These are phyloP conservation scores for Aspergillus phoenicis DNA, from an alignment of 2,329 filamentous ascomycete genomes.

Conservation along the genomic window DNA sequence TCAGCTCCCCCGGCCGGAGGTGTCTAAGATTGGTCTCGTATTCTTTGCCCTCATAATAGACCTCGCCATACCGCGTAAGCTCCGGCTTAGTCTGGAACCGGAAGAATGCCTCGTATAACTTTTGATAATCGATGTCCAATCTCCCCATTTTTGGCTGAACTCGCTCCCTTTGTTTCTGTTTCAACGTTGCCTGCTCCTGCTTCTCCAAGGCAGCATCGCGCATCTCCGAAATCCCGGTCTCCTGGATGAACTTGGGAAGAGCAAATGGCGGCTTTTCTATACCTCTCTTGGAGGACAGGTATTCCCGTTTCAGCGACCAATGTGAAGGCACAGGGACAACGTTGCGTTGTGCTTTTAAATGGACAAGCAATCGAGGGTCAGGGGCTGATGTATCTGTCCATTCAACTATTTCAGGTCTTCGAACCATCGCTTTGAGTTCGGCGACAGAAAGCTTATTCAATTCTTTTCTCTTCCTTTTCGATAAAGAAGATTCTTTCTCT, in stretches of 20 bases:
- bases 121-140: constrained; percentile 97
- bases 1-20: constrained; percentile 85
- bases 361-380: constrained; percentile 84
- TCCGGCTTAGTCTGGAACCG: constrained; percentile 95
- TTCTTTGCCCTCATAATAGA: constrained; percentile 99
- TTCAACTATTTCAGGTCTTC: constrained; percentile 90
- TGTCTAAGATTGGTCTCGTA: constrained; percentile 93
- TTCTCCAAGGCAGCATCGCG: constrained; percentile 94
- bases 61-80: constrained; percentile 90
- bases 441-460: constrained; percentile 91
- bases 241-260: constrained; percentile 93
- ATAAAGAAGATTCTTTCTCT: constrained; percentile 69
- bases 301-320: constrained; percentile 96
- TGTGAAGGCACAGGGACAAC: constrained; percentile 92
- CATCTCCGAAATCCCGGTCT: constrained; percentile 98
- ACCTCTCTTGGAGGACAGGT: constrained; percentile 93
- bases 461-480: constrained; percentile 93
- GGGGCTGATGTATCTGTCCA: constrained; percentile 95
- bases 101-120: constrained; percentile 98
- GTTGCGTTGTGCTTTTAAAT: constrained; percentile 93
- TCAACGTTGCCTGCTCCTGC: constrained; percentile 85
- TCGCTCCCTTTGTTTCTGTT: constrained; percentile 92
- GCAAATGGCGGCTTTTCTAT: constrained; percentile 94
- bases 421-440: constrained; percentile 88
- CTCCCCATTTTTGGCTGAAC: constrained; percentile 96